Conservation (phyloP, 2,329 filamentous ascomycete genomes). For the Dactylellina leptospora region DNA sequence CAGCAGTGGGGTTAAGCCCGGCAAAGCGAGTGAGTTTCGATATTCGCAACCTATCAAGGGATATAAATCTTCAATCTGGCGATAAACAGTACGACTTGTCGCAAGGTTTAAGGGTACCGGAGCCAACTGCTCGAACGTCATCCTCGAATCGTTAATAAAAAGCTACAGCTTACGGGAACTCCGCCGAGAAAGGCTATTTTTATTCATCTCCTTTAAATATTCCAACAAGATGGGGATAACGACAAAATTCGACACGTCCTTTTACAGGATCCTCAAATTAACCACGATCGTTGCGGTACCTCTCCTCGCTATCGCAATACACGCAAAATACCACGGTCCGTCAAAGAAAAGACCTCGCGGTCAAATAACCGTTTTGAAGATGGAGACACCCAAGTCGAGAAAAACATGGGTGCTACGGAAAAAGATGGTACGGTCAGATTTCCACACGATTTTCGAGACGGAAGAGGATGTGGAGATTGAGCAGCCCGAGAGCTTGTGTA, state of each 20-base stretch:
- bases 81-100: too few species aligned
- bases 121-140: background rate
- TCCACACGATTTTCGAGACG: slow-evolving; percentile 12
- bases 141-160: background rate
- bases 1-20: too few species aligned
- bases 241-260: background rate
- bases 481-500: too few species aligned
- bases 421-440: background rate
- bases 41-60: background rate
- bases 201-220: too few species aligned
- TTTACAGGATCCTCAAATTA: slow-evolving; percentile 3
- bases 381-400: slow-evolving; percentile 13
- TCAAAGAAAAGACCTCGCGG: too few species aligned
- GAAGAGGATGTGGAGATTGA: background rate
- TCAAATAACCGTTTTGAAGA: background rate
- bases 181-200: too few species aligned
- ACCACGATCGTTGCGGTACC: slow-evolving; percentile 1
- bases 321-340: background rate
- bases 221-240: slow-evolving; percentile 7
- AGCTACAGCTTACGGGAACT: too few species aligned
- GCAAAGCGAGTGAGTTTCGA: too few species aligned
- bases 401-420: slow-evolving; percentile 7
- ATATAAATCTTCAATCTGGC: background rate
- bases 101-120: background rate
- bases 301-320: slow-evolving; percentile 1